A percentile compares a stretch with the other conserved stretches of the same genome.
Conservation (phyloP, 345 rosid species). For the Combretum micranthum region DNA sequence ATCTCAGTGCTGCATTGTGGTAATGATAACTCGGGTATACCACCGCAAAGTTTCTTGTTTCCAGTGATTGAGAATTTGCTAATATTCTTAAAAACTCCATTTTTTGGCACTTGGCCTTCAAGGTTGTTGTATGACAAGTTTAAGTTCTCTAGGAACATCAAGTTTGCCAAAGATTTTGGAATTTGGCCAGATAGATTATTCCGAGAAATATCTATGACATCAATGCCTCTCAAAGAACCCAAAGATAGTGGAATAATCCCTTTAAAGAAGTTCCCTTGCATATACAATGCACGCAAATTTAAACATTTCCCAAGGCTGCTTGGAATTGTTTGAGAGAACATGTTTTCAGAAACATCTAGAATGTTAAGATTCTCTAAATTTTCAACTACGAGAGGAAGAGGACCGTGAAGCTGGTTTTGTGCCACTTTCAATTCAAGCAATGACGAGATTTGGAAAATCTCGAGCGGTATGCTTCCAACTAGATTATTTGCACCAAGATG, state of each 20-base stretch:
- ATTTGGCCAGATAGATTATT: too few species aligned
- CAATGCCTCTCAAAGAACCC: conserved; percentile 1
- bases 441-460: not conserved
- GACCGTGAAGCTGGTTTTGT: not conserved
- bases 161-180: too few species aligned
- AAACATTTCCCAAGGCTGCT: conserved; percentile 2
- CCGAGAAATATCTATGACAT: not conserved
- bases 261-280: conserved; percentile 1
- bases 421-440: not conserved
- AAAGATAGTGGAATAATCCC: not conserved
- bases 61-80: too few species aligned
- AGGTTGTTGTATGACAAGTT: not conserved
- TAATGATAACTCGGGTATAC: not conserved
- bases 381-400: not conserved
- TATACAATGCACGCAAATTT: not conserved
- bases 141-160: too few species aligned
- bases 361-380: not conserved
- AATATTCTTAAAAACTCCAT: conserved; percentile 3
- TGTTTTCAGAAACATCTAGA: not conserved
- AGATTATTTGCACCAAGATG: not conserved
- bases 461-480: not conserved
- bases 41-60: too few species aligned
- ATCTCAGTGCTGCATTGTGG: not conserved
- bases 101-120: not conserved
- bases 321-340: not conserved